phyloP scores from a whole-genome alignment of 306 rosid species.

The Begonia loranthoides region DNA sequence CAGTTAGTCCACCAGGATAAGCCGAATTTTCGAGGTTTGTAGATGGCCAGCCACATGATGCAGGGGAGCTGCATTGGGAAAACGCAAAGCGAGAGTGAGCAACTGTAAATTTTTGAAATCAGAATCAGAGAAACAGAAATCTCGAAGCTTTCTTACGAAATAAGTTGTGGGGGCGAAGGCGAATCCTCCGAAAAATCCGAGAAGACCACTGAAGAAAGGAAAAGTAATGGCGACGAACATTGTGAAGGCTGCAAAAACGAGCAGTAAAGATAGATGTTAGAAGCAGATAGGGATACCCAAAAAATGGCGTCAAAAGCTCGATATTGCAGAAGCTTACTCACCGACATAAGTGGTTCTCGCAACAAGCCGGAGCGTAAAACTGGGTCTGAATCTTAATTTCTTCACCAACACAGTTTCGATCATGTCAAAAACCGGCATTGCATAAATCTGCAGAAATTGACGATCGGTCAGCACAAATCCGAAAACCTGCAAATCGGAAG shows the following conservation, averaged over 20 bases:
- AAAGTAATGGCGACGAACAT: conserved; percentile 63
- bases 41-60: conserved; percentile 67
- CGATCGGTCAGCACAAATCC: neutral
- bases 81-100: neutral
- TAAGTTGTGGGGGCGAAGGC: conserved; percentile 87
- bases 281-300: neutral
- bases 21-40: conserved; percentile 57
- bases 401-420: conserved; percentile 67
- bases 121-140: neutral
- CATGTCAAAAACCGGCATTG: conserved; percentile 96
- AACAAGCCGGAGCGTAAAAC: conserved; percentile 36
- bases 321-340: conserved; percentile 19
- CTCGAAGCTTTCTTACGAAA: conserved; percentile 33
- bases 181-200: conserved; percentile 76
- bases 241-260: conserved; percentile 40
- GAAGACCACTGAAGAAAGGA: conserved; percentile 68
- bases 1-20: conserved; percentile 71
- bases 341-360: conserved; percentile 58
- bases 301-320: neutral
- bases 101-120: too few species aligned
- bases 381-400: conserved; percentile 47
- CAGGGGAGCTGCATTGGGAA: conserved; percentile 62
- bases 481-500: neutral
- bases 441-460: conserved; percentile 38
- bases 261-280: neutral